These are phyloP conservation scores for Eremothecium coryli DNA, from an alignment of 1,139 yeast genomes.

Conservation along the genomic window DNA sequence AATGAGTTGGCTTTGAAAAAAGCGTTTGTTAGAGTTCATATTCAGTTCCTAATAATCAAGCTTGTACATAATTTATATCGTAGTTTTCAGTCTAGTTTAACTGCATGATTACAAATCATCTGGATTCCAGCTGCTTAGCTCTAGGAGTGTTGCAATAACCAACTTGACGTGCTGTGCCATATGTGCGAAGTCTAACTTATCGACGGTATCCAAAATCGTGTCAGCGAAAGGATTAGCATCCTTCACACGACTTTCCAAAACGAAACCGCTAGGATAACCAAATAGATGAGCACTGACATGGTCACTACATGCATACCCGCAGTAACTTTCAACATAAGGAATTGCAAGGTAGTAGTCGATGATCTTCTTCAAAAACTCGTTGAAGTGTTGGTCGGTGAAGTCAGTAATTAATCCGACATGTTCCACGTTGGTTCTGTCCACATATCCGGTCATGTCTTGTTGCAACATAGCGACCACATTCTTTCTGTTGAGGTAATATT, in stretches of 20 bases:
- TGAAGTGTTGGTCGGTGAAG: constrained; percentile 52
- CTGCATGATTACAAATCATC: not conserved
- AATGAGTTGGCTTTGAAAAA: constrained; percentile 11
- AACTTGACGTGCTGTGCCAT: constrained; percentile 71
- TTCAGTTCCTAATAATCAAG: not conserved
- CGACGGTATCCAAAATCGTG: constrained; percentile 70
- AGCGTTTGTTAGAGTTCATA: not conserved
- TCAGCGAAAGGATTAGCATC: constrained; percentile 64
- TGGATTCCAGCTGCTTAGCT: constrained; percentile 46
- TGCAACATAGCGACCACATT: constrained; percentile 74
- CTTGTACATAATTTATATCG: not conserved
- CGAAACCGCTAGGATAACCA: constrained; percentile 78
- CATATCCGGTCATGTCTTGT: constrained; percentile 93
- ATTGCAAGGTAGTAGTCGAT: constrained; percentile 55
- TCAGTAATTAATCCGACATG: constrained; percentile 77
- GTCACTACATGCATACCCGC: constrained; percentile 93
- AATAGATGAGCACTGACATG: constrained; percentile 77
- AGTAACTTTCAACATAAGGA: constrained; percentile 61
- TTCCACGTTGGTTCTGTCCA: constrained; percentile 51
- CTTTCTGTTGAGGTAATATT: constrained; percentile 39
- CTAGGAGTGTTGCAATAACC: constrained; percentile 61
- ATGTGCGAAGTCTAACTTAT: constrained; percentile 66
- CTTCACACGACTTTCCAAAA: constrained; percentile 65
- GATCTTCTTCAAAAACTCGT: constrained; percentile 52
- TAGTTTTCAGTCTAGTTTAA: not conserved